Evolutionary conservation across 225 moss, liverwort and hornwort genomes (phyloP), one percentile per base, ranked within the genome.

Genomic region (Polytrichum formosum): DNA sequence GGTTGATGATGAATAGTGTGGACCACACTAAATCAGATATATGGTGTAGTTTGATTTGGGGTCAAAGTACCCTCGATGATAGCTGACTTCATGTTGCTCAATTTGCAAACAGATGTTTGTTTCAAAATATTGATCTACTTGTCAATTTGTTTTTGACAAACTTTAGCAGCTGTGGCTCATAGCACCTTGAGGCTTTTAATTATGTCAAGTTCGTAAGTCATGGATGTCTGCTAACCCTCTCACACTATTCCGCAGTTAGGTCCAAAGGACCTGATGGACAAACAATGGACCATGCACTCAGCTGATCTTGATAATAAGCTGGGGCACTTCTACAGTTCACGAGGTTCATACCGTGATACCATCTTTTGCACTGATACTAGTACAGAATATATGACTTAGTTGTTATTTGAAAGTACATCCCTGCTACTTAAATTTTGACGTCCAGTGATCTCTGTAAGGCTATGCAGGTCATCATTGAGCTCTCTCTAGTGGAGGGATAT

Each of bases 191-290:
- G 46, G 46, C 46, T 46, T 46, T 16, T 16, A 46, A 54, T 27
- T 9, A 59, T 7, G 27, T 30, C 6, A 28, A 56, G 19, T 56
- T 1, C 4, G 1, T 18, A 9, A 26, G 58, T 21, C 6, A 21
- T 0, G 18, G 69, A 31, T 7, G 19, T 56, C 35, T 8, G 54
- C 53, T 53, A 26, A 21, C 54, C 20, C 6, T 37, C 55, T 25
- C 19, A 70, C 30, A 60, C 26, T 76, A 73, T 61, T 16, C 1
- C 54, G 67, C 77, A 87, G 87, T 60, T 87, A 68, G 87, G 84
- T 23, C 84, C 87, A 7, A 87, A 79, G 74, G 87, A 87, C 68
- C 79, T 87, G 76, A 87, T 77, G 84, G 84, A 87, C 72, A 84
- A 84, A 55, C 84, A 72, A 59, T 87, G 87, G 87, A 79, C 64